phyloP scores from a whole-genome alignment of 2,329 filamentous ascomycete species.

The Orbilia brochopaga region DNA sequence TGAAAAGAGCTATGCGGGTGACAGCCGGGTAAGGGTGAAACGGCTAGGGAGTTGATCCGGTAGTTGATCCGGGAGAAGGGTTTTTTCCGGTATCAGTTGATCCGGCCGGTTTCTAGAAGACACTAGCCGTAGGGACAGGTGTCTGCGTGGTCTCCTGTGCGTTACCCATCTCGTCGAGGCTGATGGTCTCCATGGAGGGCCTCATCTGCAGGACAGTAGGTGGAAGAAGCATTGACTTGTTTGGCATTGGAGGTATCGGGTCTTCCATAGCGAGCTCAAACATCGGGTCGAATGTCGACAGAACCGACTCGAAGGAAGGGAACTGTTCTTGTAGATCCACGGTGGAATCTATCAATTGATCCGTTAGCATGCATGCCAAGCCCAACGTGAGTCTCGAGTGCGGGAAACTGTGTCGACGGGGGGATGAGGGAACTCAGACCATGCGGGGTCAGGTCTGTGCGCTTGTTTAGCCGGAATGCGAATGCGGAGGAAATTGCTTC shows the following conservation, averaged over 20 bases:
- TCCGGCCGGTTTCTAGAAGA: conserved; percentile 10
- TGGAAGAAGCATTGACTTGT: conserved; percentile 14
- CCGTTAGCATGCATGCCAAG: conserved; percentile 36
- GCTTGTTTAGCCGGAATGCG: conserved; percentile 42
- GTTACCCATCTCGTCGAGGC: conserved; percentile 40
- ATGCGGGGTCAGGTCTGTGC: conserved; percentile 47
- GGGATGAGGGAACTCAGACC: conserved; percentile 2
- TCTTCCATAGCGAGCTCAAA: conserved; percentile 20
- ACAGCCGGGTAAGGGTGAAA: conserved; percentile 41
- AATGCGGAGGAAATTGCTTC: conserved; percentile 30
- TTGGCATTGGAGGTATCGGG: not conserved
- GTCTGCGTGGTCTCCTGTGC: conserved; percentile 21
- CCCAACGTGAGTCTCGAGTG: conserved; percentile 25
- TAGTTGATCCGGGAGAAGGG: conserved; percentile 2
- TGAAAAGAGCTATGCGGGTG: conserved; percentile 15
- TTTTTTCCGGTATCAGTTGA: conserved; percentile 7
- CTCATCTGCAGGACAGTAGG: conserved; percentile 32
- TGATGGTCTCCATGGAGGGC: conserved; percentile 34
- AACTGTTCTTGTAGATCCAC: conserved; percentile 38
- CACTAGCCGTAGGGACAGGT: conserved; percentile 10
- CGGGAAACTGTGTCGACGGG: conserved; percentile 15
- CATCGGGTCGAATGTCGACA: conserved; percentile 40
- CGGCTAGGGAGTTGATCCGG: conserved; percentile 32
- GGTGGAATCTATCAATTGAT: conserved; percentile 47
- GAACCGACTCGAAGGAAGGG: conserved; percentile 45